Evolutionary conservation across 176 grass and related monocot species (phyloP).

Genomic region (Aechmea fasciata): DNA sequence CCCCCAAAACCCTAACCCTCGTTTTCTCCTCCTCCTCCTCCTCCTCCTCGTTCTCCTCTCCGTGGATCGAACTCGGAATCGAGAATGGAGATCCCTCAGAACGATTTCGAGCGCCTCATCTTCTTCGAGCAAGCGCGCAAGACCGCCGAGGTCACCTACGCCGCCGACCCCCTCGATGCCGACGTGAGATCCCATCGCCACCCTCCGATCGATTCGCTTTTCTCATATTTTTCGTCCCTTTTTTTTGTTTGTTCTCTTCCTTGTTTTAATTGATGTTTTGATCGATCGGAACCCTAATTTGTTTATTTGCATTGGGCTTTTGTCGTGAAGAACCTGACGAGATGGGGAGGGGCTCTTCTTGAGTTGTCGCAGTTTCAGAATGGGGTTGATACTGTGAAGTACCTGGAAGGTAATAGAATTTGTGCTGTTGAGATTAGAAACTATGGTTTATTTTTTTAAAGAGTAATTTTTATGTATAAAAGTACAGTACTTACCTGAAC

Average conservation of each 20-base stretch:
- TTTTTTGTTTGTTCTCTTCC: too few relatives aligned
- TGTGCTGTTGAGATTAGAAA: too few relatives aligned
- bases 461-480: background rate
- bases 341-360: slow-evolving; percentile 41
- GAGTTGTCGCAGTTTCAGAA: slow-evolving; percentile 31
- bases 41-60: background rate
- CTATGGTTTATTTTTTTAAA: too few relatives aligned
- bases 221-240: background rate
- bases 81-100: slow-evolving; percentile 26
- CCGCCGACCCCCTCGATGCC: slow-evolving; percentile 33
- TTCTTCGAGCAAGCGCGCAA: slow-evolving; percentile 45
- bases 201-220: too few relatives aligned
- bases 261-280: background rate
- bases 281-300: background rate
- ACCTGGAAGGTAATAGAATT: slow-evolving; percentile 20
- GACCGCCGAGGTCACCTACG: slow-evolving; percentile 26
- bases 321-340: slow-evolving; percentile 34
- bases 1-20: too few relatives aligned
- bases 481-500: too few relatives aligned
- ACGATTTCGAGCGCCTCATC: slow-evolving; percentile 31
- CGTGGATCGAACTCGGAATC: background rate
- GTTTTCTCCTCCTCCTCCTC: slow-evolving; percentile 7
- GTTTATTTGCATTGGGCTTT: background rate
- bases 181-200: slow-evolving; percentile 16
- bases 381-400: slow-evolving; percentile 21